phyloP scores from a whole-genome alignment of 169 alveolate genomes.

The Plasmodium cynomolgi region DNA sequence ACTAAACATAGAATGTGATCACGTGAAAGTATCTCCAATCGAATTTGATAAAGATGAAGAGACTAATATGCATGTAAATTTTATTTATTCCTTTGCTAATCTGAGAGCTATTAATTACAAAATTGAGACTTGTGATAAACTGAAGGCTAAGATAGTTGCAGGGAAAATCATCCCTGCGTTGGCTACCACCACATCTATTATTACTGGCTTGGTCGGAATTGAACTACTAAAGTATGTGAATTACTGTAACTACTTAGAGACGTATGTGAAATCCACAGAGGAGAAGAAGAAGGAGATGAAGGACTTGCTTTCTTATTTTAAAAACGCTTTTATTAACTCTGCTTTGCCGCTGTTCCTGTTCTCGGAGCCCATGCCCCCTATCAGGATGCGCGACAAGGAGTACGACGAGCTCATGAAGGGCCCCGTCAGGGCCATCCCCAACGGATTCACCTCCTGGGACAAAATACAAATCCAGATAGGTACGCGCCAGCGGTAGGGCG shows the following conservation, averaged over 20 bases:
- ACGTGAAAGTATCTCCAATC: slow-evolving; percentile 31
- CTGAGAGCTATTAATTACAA: slow-evolving; percentile 98
- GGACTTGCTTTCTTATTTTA: slow-evolving; percentile 82
- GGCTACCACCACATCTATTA: slow-evolving; percentile 99
- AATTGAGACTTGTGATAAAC: slow-evolving; percentile 92
- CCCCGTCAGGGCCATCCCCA: slow-evolving; percentile 96
- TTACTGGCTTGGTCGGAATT: slow-evolving; percentile 96
- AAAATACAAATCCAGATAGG: slow-evolving; percentile 91
- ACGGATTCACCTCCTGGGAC: slow-evolving; percentile 98
- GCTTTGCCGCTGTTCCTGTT: slow-evolving; percentile 94
- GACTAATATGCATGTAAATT: slow-evolving; percentile 97
- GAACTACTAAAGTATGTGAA: slow-evolving; percentile 91
- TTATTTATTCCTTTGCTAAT: slow-evolving; percentile 96
- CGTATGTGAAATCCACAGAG: slow-evolving; percentile 22
- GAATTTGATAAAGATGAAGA: slow-evolving; percentile 99
- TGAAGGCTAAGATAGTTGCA: slow-evolving; percentile 97
- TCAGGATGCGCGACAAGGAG: slow-evolving; percentile 87
- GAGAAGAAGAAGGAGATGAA: slow-evolving; percentile 28
- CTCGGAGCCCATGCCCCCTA: slow-evolving; percentile 93
- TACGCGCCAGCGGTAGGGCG: slow-evolving; percentile 74
- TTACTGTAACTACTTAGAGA: slow-evolving; percentile 71
- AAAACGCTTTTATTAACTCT: slow-evolving; percentile 96
- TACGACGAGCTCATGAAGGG: slow-evolving; percentile 95
- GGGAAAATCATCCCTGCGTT: slow-evolving; percentile 99
- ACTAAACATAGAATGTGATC: background rate